These are phyloP conservation scores for Zygotorulaspora florentina DNA, from an alignment of 805 yeast species.

Conservation along the genomic window DNA sequence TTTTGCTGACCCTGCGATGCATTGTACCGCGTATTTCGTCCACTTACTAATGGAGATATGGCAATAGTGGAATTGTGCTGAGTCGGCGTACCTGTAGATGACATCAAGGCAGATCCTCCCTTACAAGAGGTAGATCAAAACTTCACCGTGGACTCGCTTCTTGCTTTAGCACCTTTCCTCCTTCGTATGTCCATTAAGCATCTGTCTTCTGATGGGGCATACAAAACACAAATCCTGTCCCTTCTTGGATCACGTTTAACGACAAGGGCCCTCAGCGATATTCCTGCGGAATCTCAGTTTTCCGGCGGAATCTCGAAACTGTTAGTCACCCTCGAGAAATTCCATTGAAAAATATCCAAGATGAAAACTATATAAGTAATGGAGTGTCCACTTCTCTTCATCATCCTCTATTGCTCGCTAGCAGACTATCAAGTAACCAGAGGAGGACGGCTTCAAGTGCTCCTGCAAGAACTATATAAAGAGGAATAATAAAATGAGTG, in stretches of 20 bases:
- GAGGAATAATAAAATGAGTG: conserved; percentile 35
- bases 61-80: conserved; percentile 72
- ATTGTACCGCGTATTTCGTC: conserved; percentile 28
- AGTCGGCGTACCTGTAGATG: conserved; percentile 39
- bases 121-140: too few relatives aligned
- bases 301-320: conserved; percentile 6
- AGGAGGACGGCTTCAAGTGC: too few relatives aligned
- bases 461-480: neutral
- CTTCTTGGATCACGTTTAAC: neutral
- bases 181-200: too few relatives aligned
- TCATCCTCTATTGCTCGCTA: neutral
- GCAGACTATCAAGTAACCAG: too few relatives aligned
- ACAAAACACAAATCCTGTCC: neutral
- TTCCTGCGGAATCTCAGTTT: neutral
- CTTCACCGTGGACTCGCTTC: too few relatives aligned
- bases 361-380: neutral
- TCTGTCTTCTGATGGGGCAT: neutral
- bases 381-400: neutral
- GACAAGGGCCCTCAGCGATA: neutral
- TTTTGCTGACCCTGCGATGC: conserved; percentile 5
- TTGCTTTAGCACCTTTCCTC: neutral
- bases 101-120: conserved; percentile 12
- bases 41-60: conserved; percentile 60
- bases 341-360: neutral
- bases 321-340: neutral